Percentiles rank a stretch among this genome's conserved stretches.
phyloP scores from a whole-genome alignment of 371 early-diverging fungal genomes.

The Neoconidiobolus thromboides region DNA sequence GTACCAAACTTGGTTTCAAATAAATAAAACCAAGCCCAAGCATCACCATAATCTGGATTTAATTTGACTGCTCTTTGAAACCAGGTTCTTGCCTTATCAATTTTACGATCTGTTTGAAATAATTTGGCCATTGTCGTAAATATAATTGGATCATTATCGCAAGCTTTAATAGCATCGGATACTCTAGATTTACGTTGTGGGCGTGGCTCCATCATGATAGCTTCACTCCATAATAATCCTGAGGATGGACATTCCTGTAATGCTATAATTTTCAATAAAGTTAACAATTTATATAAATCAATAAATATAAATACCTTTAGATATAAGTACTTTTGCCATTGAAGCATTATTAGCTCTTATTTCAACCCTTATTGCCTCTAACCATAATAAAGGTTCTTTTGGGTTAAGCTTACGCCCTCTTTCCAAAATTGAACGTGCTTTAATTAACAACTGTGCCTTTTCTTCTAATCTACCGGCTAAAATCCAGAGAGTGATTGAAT shows the following conservation, averaged over 20 bases:
- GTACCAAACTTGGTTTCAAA: conserved; percentile 72
- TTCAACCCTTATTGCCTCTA: conserved; percentile 74
- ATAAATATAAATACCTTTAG: conserved; percentile 24
- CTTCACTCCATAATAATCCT: conserved; percentile 74
- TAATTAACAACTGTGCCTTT: conserved; percentile 41
- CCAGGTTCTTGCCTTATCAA: conserved; percentile 87
- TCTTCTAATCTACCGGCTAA: conserved; percentile 60
- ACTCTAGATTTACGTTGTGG: conserved; percentile 73
- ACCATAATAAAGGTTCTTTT: conserved; percentile 63
- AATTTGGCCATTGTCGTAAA: conserved; percentile 67
- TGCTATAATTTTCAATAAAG: conserved; percentile 17
- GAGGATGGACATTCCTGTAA: conserved; percentile 81
- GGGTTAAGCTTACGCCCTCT: conserved; percentile 70
- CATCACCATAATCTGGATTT: conserved; percentile 78
- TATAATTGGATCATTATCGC: conserved; percentile 69
- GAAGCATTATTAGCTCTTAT: conserved; percentile 39
- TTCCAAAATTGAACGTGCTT: conserved; percentile 73
- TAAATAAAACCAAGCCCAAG: conserved; percentile 88
- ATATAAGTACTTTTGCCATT: conserved; percentile 58
- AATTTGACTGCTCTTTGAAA: conserved; percentile 64
- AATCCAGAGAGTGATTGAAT: conserved; percentile 64
- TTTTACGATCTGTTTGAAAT: conserved; percentile 82
- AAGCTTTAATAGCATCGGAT: conserved; percentile 79
- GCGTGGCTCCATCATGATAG: conserved; percentile 70
- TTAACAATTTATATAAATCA: neutral